Evolutionary conservation across 768 basidiomycete genomes (phyloP).

Genomic region (Leccinum aurantiacum): DNA sequence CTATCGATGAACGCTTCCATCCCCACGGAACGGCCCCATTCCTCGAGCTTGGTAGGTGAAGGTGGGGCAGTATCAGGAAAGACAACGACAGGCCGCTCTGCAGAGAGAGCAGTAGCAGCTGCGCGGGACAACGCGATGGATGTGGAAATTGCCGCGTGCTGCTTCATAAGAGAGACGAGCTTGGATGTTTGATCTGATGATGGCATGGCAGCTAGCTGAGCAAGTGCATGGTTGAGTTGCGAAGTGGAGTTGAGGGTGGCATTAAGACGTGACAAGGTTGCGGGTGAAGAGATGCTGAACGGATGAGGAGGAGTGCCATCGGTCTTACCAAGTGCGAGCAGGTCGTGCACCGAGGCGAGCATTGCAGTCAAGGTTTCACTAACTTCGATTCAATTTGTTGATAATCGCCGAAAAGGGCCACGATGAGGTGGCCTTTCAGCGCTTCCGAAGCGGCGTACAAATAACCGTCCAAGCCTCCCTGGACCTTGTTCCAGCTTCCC

Average conservation of each 20-base stretch:
- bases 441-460: neutral
- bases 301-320: slow-evolving; percentile 26
- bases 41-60: slow-evolving; percentile 43
- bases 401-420: neutral
- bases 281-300: slow-evolving; percentile 23
- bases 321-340: slow-evolving; percentile 16
- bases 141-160: slow-evolving; percentile 48
- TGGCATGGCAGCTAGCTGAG: slow-evolving; percentile 42
- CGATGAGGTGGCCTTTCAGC: neutral
- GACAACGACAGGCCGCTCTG: slow-evolving; percentile 16
- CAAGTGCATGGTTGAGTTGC: slow-evolving; percentile 54
- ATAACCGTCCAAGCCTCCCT: neutral
- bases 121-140: slow-evolving; percentile 30
- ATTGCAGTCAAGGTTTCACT: neutral
- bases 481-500: neutral
- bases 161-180: slow-evolving; percentile 64
- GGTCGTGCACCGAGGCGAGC: neutral
- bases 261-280: slow-evolving; percentile 40
- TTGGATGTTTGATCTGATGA: slow-evolving; percentile 61
- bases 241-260: slow-evolving; percentile 51
- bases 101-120: slow-evolving; percentile 22
- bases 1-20: slow-evolving; percentile 77
- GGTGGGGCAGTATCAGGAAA: slow-evolving; percentile 33
- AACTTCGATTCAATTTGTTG: neutral
- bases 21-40: slow-evolving; percentile 62